phyloP scores from a whole-genome alignment of 108 stramenopile genomes.

The Nitzschia palea region DNA sequence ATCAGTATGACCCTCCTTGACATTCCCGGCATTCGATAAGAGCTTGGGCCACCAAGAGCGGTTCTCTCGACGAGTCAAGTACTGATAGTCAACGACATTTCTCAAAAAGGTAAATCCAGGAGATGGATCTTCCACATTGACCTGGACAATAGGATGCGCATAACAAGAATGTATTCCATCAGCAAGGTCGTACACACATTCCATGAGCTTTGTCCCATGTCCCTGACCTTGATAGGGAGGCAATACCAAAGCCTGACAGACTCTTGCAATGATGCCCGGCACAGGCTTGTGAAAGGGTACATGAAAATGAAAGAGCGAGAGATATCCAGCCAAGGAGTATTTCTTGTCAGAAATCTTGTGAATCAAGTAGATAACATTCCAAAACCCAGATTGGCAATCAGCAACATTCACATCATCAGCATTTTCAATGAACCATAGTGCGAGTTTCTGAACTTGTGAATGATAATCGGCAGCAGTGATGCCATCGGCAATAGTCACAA shows the following conservation, averaged over 20 bases:
- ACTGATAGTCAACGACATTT: slow-evolving; percentile 52
- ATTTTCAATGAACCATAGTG: slow-evolving; percentile 78
- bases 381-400: slow-evolving; percentile 43
- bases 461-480: slow-evolving; percentile 50
- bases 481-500: slow-evolving; percentile 65
- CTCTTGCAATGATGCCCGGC: slow-evolving; percentile 66
- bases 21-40: not conserved
- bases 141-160: slow-evolving; percentile 41
- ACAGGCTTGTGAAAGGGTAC: slow-evolving; percentile 77
- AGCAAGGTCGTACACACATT: slow-evolving; percentile 45
- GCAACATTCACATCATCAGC: slow-evolving; percentile 65
- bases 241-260: slow-evolving; percentile 75
- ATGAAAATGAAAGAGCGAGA: slow-evolving; percentile 73
- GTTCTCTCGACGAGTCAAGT: not conserved
- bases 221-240: slow-evolving; percentile 79
- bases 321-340: slow-evolving; percentile 73
- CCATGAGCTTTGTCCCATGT: slow-evolving; percentile 71
- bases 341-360: slow-evolving; percentile 28
- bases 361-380: slow-evolving; percentile 80
- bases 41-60: slow-evolving; percentile 13
- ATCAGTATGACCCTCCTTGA: not conserved
- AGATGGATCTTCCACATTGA: slow-evolving; percentile 81
- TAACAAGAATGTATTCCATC: slow-evolving; percentile 2
- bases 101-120: slow-evolving; percentile 66
- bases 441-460: slow-evolving; percentile 58